Evolutionary conservation across 306 rosid species (phyloP).

Genomic region (Cotoneaster glaucophyllus): DNA sequence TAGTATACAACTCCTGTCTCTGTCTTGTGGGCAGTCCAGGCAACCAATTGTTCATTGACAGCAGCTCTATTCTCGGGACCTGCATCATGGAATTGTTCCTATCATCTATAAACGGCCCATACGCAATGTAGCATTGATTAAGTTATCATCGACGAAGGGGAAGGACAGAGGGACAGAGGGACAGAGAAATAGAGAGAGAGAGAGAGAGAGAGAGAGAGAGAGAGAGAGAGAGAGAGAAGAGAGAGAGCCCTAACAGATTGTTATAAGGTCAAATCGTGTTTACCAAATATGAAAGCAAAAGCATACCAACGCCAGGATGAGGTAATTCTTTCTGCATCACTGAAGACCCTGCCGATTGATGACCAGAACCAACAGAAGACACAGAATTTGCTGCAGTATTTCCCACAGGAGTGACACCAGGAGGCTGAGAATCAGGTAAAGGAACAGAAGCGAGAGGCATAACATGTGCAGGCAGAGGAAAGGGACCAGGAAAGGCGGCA

Average conservation of each 20-base stretch:
- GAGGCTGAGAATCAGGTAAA: conserved; percentile 84
- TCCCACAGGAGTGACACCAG: conserved; percentile 77
- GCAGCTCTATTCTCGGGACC: conserved; percentile 23
- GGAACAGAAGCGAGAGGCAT: conserved; percentile 58
- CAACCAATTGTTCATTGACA: conserved; percentile 49
- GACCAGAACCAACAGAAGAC: conserved; percentile 27
- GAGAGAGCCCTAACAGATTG: background rate
- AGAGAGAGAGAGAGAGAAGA: background rate
- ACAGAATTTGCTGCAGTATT: conserved; percentile 18
- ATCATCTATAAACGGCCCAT: conserved; percentile 44
- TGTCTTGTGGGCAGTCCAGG: conserved; percentile 92
- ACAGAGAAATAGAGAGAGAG: background rate
- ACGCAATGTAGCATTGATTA: conserved; percentile 8
- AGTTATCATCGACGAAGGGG: background rate
- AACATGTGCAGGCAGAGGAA: conserved; percentile 60
- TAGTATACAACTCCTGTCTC: conserved; percentile 80
- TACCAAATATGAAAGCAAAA: conserved; percentile 3
- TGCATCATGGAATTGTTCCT: conserved; percentile 31
- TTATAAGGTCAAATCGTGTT: background rate
- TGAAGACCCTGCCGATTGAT: conserved; percentile 36
- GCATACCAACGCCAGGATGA: conserved; percentile 53
- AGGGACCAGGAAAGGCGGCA: conserved; percentile 59
- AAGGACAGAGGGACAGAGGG: background rate
- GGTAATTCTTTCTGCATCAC: conserved; percentile 40
- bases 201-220: background rate